Conservation (phyloP, 495 filamentous ascomycete genomes). For the Neurospora discreta region DNA sequence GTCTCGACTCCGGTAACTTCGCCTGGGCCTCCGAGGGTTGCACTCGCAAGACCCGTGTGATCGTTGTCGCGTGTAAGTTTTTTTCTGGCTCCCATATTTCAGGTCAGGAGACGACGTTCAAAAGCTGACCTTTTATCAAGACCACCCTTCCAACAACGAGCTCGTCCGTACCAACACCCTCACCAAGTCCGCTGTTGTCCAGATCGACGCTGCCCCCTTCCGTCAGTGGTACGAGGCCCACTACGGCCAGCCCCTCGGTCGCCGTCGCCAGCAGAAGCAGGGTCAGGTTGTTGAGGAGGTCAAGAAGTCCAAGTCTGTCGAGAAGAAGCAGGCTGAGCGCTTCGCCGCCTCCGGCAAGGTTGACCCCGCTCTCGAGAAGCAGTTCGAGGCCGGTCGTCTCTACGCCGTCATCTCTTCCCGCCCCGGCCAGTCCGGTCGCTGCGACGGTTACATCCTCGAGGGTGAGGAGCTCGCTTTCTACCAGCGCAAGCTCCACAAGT, state of each 20-base stretch:
- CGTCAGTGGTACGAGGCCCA: slow-evolving; percentile 99
- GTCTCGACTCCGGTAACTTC: slow-evolving; percentile 98
- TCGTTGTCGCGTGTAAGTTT: slow-evolving; percentile 65
- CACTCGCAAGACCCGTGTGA: slow-evolving; percentile 97
- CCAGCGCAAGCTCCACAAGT: slow-evolving; percentile 95
- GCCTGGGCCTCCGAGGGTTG: slow-evolving; percentile 96
- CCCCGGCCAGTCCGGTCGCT: slow-evolving; percentile 91
- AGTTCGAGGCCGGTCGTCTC: slow-evolving; percentile 97
- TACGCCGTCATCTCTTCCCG: slow-evolving; percentile 84
- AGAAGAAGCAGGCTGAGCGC: slow-evolving; percentile 90
- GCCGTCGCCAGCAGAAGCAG: slow-evolving; percentile 76
- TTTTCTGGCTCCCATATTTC: not conserved
- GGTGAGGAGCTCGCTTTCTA: slow-evolving; percentile 99
- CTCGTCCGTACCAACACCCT: slow-evolving; percentile 99
- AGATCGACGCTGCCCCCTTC: slow-evolving; percentile 97
- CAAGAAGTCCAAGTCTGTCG: slow-evolving; percentile 85
- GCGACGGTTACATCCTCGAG: slow-evolving; percentile 96
- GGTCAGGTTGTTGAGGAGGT: slow-evolving; percentile 50
- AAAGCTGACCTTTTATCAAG: slow-evolving; percentile 12
- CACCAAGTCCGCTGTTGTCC: slow-evolving; percentile 95
- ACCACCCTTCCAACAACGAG: slow-evolving; percentile 99
- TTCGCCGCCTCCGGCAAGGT: slow-evolving; percentile 79
- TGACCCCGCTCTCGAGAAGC: slow-evolving; percentile 81
- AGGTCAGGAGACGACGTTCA: not conserved
- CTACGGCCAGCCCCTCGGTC: slow-evolving; percentile 83